These are phyloP conservation scores for Decorospora gaudefroyi DNA, from an alignment of 2,329 filamentous ascomycete species.

Conservation along the genomic window DNA sequence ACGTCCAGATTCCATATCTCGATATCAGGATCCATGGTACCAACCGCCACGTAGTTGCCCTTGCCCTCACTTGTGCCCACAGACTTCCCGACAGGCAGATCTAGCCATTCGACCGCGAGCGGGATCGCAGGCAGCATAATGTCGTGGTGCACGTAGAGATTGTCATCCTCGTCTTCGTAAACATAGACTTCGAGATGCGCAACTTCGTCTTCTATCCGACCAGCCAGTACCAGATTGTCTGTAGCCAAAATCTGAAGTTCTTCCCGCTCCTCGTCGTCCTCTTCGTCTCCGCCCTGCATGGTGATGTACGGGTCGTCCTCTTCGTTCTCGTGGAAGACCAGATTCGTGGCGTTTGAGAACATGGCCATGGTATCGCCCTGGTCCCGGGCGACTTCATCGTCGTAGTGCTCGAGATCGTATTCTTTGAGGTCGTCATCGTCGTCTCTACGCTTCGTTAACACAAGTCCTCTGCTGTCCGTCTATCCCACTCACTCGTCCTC, in stretches of 20 bases:
- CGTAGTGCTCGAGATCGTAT: slow-evolving; percentile 95
- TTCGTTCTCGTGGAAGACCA: slow-evolving; percentile 92
- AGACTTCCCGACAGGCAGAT: slow-evolving; percentile 79
- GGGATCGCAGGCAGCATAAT: slow-evolving; percentile 98
- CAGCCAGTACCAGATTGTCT: slow-evolving; percentile 89
- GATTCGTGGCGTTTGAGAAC: slow-evolving; percentile 92
- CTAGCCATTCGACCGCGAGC: slow-evolving; percentile 92
- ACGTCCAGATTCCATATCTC: slow-evolving; percentile 98
- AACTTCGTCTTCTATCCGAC: slow-evolving; percentile 95
- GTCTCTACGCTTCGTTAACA: slow-evolving; percentile 37
- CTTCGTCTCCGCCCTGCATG: slow-evolving; percentile 67
- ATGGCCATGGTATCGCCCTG: slow-evolving; percentile 80
- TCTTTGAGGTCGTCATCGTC: slow-evolving; percentile 87
- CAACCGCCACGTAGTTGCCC: slow-evolving; percentile 92
- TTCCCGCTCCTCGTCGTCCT: slow-evolving; percentile 88
- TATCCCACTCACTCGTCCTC: slow-evolving; percentile 27
- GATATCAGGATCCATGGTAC: slow-evolving; percentile 97
- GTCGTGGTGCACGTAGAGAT: slow-evolving; percentile 98
- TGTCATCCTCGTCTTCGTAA: slow-evolving; percentile 93
- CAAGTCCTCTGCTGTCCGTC: neutral
- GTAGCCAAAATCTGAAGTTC: slow-evolving; percentile 91
- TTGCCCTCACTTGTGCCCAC: slow-evolving; percentile 59
- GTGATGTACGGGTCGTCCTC: slow-evolving; percentile 97
- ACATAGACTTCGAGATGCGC: slow-evolving; percentile 97
- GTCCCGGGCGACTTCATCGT: slow-evolving; percentile 75